Evolutionary conservation across 2,329 filamentous ascomycete species (phyloP).

Genomic region (Fusarium longipes): DNA sequence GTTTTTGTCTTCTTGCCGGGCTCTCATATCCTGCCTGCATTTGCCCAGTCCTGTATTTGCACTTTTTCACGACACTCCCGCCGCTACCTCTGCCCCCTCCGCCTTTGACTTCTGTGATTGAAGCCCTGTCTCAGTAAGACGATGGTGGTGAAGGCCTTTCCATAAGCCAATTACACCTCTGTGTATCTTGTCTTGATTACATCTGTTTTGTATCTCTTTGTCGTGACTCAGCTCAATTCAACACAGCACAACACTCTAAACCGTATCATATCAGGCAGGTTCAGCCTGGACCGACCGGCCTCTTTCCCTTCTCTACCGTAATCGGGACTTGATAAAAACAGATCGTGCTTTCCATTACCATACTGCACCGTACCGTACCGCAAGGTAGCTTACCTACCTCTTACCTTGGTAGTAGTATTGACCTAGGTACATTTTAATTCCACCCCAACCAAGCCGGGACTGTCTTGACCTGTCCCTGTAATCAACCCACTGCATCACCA

Average conservation of each 20-base stretch:
- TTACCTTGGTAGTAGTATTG: slow-evolving; percentile 30
- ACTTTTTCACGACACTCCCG: slow-evolving; percentile 14
- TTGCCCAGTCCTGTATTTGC: slow-evolving; percentile 14
- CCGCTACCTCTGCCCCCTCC: neutral
- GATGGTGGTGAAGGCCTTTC: neutral
- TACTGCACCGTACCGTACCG: slow-evolving; percentile 2
- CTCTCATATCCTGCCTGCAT: slow-evolving; percentile 19
- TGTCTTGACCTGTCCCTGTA: slow-evolving; percentile 41
- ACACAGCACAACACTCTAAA: slow-evolving; percentile 11
- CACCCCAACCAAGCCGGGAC: slow-evolving; percentile 11
- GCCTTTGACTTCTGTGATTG: slow-evolving; percentile 4
- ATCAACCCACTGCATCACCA: slow-evolving; percentile 43
- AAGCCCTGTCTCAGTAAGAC: neutral
- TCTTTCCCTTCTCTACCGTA: slow-evolving; percentile 12
- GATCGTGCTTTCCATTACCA: slow-evolving; percentile 14
- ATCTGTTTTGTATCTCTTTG: neutral
- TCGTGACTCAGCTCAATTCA: neutral
- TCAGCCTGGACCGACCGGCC: slow-evolving; percentile 17
- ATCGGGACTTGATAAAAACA: slow-evolving; percentile 3
- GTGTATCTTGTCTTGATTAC: neutral
- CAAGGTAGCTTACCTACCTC: slow-evolving; percentile 22
- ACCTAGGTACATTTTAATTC: slow-evolving; percentile 22
- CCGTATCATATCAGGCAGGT: slow-evolving; percentile 22
- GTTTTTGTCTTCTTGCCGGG: too few relatives aligned
- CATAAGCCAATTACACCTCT: neutral